Conservation (phyloP, 805 yeast genomes). For the Hanseniaspora guilliermondii region DNA sequence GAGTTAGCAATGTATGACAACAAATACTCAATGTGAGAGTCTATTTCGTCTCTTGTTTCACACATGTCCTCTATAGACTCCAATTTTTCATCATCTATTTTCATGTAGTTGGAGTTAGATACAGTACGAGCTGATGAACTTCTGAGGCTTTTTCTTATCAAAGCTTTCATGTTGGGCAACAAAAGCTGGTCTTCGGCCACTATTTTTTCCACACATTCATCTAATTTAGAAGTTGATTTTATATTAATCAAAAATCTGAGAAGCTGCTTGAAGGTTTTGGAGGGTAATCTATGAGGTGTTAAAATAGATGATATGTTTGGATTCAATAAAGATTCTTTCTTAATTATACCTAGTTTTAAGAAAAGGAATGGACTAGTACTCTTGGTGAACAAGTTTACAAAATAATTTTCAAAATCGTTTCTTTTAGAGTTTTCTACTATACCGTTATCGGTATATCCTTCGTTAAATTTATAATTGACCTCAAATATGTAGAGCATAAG, state of each 20-base stretch:
- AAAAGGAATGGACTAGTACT: not conserved
- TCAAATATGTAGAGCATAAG: conserved; percentile 12
- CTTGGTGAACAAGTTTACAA: conserved; percentile 4
- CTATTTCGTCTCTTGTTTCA: conserved; percentile 27
- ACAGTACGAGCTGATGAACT: conserved; percentile 11
- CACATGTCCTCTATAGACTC: conserved; percentile 19
- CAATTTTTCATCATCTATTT: conserved; percentile 7
- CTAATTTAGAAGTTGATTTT: conserved; percentile 10
- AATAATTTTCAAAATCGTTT: conserved; percentile 13
- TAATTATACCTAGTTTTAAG: not conserved
- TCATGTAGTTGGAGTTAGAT: not conserved
- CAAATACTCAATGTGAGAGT: conserved; percentile 31
- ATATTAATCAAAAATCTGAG: conserved; percentile 9
- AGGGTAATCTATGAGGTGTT: conserved; percentile 2
- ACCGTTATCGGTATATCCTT: conserved; percentile 2
- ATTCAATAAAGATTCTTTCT: not conserved
- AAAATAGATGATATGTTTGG: not conserved
- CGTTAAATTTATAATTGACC: not conserved
- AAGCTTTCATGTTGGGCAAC: conserved; percentile 6
- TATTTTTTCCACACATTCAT: conserved; percentile 11
- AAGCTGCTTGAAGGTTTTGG: conserved; percentile 1
- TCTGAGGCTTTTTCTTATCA: conserved; percentile 13
- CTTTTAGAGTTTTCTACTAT: conserved; percentile 4
- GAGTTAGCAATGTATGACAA: conserved; percentile 39
- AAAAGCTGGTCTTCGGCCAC: conserved; percentile 6